Percentiles rank a stretch among this genome's conserved stretches.
Conservation (phyloP, 345 rosid genomes). For the Bruguiera gymnorhiza region DNA sequence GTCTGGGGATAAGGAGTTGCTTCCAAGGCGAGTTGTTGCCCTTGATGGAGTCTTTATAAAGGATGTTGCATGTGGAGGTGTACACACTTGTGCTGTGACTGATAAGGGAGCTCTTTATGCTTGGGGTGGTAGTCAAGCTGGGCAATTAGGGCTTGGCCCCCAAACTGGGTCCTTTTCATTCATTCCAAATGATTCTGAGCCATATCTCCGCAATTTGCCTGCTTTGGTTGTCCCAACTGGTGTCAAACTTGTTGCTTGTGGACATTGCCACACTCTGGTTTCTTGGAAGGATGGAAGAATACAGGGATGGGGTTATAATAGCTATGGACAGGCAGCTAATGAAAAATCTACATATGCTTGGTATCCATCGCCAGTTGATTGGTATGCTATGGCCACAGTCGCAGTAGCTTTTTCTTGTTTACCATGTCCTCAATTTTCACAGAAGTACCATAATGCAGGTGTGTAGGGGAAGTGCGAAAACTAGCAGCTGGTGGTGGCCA, state of each 20-base stretch:
- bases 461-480: constrained; percentile 88
- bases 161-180: constrained; percentile 63
- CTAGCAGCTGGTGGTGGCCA: constrained; percentile 99
- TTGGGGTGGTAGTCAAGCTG: constrained; percentile 94
- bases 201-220: constrained; percentile 70
- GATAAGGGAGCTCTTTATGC: constrained; percentile 81
- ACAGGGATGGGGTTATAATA: constrained; percentile 95
- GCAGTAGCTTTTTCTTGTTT: constrained; percentile 10
- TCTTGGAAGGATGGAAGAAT: constrained; percentile 72
- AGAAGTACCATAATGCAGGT: constrained; percentile 44
- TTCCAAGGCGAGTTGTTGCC: constrained; percentile 89
- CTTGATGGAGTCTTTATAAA: constrained; percentile 64
- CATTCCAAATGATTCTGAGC: constrained; percentile 52
- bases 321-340: constrained; percentile 96
- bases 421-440: constrained; percentile 14
- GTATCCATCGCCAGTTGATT: constrained; percentile 96
- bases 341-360: constrained; percentile 85
- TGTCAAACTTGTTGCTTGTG: constrained; percentile 87
- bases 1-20: constrained; percentile 76
- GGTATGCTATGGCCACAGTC: constrained; percentile 44
- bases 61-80: constrained; percentile 87
- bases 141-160: constrained; percentile 92
- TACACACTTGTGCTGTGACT: constrained; percentile 85
- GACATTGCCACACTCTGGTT: constrained; percentile 85
- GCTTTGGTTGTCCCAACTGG: constrained; percentile 61